Base-by-base conservation (phyloP, 2,329 filamentous ascomycete species). In the Malbranchea cinnamomea region DNA sequence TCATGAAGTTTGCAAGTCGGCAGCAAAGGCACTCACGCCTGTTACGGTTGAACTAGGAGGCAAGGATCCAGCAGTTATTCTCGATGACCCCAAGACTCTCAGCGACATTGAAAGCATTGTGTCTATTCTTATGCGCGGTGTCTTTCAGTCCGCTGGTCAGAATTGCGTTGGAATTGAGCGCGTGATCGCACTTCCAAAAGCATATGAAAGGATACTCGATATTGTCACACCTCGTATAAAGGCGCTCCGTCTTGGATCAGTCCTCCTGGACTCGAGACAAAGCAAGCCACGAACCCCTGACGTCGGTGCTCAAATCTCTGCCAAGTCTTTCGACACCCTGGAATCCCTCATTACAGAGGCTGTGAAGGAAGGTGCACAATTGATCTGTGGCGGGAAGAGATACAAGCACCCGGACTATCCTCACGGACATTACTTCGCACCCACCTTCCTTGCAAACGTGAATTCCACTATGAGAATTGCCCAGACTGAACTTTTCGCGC, bases 121-220 rank as follows among this genome's bases (percentile, higher is more conserved):
- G 22, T 80, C 84, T 38, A 78, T 91, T 39, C 70, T 95, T 38
- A 76, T 98, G 59, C 74, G 89, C 31, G 89, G 87, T 30, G 83
- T 82, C 6, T 98, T 95, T 58, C 89, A 98, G 56, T 84, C 84
- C 30, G 78, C 84, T 10, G 89, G 89, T 1, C 89, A 98, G 55
- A 98, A 98, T 59, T 98, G 89, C 57, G 87, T 98, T 48, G 89
- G 89, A 32, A 87, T 94, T 42, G 89, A 98, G 60, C 79, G 89
- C 33, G 76, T 95, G 47, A 76, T 95, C 42, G 82, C 78, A 14
- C 68, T 80, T 10, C 76, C 82, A 2, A 62, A 60, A n/a, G 66
- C 81, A 30, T 92, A 95, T 59, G 65, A 78, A 38, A 63, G 63
- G 33, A 68, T 98, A 13, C 59, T 93, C 30, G 54, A 63, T 4